A percentile compares a stretch with the other conserved stretches of the same genome.
Evolutionary conservation across 1,284 basidiomycete species (phyloP).

Genomic region (Rhodotorula mucilaginosa): DNA sequence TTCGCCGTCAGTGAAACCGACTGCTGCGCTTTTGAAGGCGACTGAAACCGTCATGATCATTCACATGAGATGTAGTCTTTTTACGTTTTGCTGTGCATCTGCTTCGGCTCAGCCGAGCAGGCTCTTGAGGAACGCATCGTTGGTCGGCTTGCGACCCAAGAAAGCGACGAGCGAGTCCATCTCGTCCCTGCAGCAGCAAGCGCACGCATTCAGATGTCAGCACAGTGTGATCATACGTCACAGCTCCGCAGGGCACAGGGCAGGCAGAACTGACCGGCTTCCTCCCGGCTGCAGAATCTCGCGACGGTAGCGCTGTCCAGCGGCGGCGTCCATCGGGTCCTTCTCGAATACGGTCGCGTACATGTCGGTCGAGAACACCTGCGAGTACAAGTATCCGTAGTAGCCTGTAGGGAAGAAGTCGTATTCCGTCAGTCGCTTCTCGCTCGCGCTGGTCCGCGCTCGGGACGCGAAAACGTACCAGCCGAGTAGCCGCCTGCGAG

Average conservation of each 20-base stretch:
- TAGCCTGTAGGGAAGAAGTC: slow-evolving; percentile 43
- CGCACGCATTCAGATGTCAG: background rate
- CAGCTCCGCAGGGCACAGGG: background rate
- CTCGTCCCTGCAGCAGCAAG: slow-evolving; percentile 55
- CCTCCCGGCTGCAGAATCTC: slow-evolving; percentile 61
- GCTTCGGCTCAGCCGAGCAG: slow-evolving; percentile 31
- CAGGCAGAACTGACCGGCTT: slow-evolving; percentile 37
- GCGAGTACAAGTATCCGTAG: slow-evolving; percentile 67
- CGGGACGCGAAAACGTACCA: background rate
- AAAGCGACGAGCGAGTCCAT: slow-evolving; percentile 64
- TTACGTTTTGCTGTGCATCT: no score
- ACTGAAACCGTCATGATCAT: no score
- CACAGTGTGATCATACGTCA: background rate
- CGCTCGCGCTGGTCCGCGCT: no score
- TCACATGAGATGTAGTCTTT: no score
- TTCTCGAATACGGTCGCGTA: slow-evolving; percentile 73
- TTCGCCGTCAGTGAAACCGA: no score
- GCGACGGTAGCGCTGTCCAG: slow-evolving; percentile 56
- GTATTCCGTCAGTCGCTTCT: background rate
- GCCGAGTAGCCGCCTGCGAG: slow-evolving; percentile 11
- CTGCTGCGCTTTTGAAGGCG: no score
- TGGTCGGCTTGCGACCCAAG: slow-evolving; percentile 71
- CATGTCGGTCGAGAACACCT: slow-evolving; percentile 76
- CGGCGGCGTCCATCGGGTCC: slow-evolving; percentile 66
- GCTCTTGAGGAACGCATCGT: slow-evolving; percentile 71